These are phyloP conservation scores for Corymbia calophylla DNA, from an alignment of 441 rosid genomes.

Conservation along the genomic window DNA sequence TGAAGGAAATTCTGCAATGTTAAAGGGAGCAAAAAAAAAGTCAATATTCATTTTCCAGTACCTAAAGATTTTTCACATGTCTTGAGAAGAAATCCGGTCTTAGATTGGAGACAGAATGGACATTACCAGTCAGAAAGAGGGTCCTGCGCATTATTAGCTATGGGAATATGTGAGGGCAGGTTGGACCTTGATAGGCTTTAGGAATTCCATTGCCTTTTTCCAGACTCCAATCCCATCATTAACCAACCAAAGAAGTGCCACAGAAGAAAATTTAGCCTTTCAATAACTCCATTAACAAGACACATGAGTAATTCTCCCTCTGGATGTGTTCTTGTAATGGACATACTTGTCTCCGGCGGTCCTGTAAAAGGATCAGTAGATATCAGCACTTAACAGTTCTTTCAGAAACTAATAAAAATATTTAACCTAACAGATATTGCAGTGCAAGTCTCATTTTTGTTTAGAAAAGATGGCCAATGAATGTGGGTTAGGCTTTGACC, in stretches of 20 bases:
- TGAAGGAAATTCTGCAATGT: not conserved
- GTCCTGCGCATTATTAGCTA: not conserved
- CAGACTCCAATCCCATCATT: conserved; percentile 36
- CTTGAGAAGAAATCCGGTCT: not conserved
- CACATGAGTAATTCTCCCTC: not conserved
- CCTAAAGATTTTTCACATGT: not conserved
- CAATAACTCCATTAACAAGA: conserved; percentile 6
- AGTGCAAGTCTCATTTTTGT: not conserved
- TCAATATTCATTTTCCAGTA: not conserved
- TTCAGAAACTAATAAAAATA: not conserved
- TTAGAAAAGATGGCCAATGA: not conserved
- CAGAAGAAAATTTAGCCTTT: conserved; percentile 34
- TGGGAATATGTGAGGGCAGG: not conserved
- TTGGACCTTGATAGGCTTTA: not conserved
- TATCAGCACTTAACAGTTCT: not conserved
- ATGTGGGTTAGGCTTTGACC: not conserved
- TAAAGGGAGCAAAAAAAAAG: not conserved
- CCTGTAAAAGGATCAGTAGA: not conserved
- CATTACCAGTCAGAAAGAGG: not conserved
- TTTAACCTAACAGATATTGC: not conserved
- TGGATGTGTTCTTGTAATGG: not conserved
- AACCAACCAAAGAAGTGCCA: conserved; percentile 55
- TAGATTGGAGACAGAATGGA: not conserved
- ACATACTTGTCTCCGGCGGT: not conserved
- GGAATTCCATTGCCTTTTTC: conserved; percentile 26